Evolutionary conservation across 108 stramenopile species (phyloP), one percentile per base, ranked within the genome.

Genomic region (Fragilaria radians): DNA sequence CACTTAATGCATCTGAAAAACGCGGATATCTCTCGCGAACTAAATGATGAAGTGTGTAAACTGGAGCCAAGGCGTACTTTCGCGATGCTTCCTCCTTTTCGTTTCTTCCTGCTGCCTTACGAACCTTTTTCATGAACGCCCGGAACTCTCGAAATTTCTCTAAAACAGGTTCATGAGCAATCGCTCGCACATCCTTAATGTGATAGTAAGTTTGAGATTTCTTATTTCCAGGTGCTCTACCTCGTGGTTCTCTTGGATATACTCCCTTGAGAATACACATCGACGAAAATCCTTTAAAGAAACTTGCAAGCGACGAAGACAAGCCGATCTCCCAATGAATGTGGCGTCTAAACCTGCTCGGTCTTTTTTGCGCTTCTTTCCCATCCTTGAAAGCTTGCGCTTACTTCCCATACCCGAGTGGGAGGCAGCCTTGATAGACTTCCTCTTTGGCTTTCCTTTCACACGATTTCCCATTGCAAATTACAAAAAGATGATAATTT

Each of bases 211-310:
- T 88, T 69, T 96, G 91, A 0, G 81, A 81, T 67, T 95, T 95
- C 62, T 96, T 96, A 51, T 93, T 89, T 19, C 89, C 83, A 0
- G 84, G 80, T 34, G 87, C 77, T 32, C 93, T 82, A 42, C 77
- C 82, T 24, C 78, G 62, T 34, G 98, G 98, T 45, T 97, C 92
- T 27, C 99, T 76, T 5, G 99, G 99, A 73, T 98, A 99, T 30
- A 99, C 88, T 14, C 99, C 99, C 77, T 99, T 99, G 42, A 99
- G 85, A 70, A 99, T 99, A 74, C 99, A 99, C 3, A 99, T 83
- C 99, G 85, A 31, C 98, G 88, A 79, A 99, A 99, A 63, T 99
- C 99, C 54, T 95, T 91, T 48, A 99, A 76, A 1, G 92, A 92
- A 19, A 99, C 70, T 72, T 97, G 97, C 23, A 99, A 82, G 63